These are phyloP conservation scores for Carex scoparia DNA, from an alignment of 176 grass and related monocot genomes.

Conservation along the genomic window DNA sequence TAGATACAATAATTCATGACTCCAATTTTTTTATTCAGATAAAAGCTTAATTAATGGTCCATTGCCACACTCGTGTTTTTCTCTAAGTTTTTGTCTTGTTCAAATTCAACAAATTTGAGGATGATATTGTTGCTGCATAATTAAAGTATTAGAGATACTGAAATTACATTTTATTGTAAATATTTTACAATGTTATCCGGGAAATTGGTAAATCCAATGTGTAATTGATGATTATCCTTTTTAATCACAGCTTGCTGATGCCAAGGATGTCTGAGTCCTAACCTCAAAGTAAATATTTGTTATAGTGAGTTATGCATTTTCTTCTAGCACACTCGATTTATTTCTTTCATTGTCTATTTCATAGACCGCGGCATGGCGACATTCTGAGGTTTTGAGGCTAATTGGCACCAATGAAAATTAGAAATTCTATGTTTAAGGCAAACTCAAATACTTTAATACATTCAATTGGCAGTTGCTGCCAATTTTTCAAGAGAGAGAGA, in stretches of 20 bases:
- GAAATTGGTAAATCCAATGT: conserved; percentile 12
- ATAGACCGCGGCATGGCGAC: no score
- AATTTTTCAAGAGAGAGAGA: no score
- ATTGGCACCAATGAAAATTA: no score
- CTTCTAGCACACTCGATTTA: no score
- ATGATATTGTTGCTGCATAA: neutral
- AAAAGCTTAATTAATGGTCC: neutral
- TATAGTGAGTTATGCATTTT: neutral
- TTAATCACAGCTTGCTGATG: conserved; percentile 55
- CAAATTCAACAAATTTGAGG: neutral
- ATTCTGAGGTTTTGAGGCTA: no score
- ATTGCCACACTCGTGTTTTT: neutral
- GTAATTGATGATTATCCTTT: neutral
- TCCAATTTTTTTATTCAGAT: conserved; percentile 38
- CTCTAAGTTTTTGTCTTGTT: neutral
- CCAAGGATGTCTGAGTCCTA: conserved; percentile 83
- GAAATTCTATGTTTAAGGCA: no score
- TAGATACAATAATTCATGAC: neutral
- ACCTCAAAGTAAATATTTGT: conserved; percentile 53
- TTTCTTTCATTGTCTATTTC: no score
- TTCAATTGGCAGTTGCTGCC: no score
- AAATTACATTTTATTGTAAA: neutral
- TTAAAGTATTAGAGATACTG: neutral
- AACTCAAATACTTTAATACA: no score
- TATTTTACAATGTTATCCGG: neutral